Percentiles rank a stretch among this genome's conserved stretches.
These are phyloP conservation scores for Vickermania ingenoplastis DNA, from an alignment of 208 protist genomes.

Conservation along the genomic window DNA sequence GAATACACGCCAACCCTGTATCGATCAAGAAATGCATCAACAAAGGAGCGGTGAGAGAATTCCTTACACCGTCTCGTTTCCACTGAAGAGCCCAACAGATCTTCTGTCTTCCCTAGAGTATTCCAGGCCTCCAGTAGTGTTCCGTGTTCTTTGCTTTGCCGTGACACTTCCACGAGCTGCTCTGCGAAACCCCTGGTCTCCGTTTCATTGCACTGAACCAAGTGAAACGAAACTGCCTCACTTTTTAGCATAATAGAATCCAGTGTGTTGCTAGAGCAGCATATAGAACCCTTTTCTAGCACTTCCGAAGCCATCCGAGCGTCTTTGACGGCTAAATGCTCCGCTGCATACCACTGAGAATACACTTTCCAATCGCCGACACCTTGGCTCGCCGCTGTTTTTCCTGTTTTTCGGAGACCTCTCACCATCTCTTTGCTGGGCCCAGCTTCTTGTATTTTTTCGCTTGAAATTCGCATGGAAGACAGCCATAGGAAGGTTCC, in stretches of 20 bases:
- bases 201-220: slow-evolving; percentile 53
- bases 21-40: slow-evolving; percentile 30
- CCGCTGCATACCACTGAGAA: slow-evolving; percentile 60
- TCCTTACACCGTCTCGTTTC: slow-evolving; percentile 39
- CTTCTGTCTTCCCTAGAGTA: slow-evolving; percentile 43
- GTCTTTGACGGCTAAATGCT: slow-evolving; percentile 38
- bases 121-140: slow-evolving; percentile 53
- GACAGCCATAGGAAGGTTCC: background rate
- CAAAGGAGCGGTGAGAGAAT: slow-evolving; percentile 31
- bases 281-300: slow-evolving; percentile 62
- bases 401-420: slow-evolving; percentile 40
- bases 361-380: slow-evolving; percentile 73
- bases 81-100: slow-evolving; percentile 45
- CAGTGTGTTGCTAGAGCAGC: slow-evolving; percentile 35
- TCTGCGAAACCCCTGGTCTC: slow-evolving; percentile 64
- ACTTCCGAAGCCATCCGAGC: slow-evolving; percentile 60
- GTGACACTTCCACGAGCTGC: slow-evolving; percentile 58
- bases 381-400: slow-evolving; percentile 38
- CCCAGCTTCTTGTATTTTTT: background rate
- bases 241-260: slow-evolving; percentile 48
- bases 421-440: slow-evolving; percentile 13
- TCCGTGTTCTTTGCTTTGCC: slow-evolving; percentile 28
- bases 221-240: slow-evolving; percentile 52
- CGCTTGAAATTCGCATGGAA: background rate
- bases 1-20: slow-evolving; percentile 66